Base-by-base conservation (phyloP, 1,284 basidiomycete species). In the Kwoniella shivajii region DNA sequence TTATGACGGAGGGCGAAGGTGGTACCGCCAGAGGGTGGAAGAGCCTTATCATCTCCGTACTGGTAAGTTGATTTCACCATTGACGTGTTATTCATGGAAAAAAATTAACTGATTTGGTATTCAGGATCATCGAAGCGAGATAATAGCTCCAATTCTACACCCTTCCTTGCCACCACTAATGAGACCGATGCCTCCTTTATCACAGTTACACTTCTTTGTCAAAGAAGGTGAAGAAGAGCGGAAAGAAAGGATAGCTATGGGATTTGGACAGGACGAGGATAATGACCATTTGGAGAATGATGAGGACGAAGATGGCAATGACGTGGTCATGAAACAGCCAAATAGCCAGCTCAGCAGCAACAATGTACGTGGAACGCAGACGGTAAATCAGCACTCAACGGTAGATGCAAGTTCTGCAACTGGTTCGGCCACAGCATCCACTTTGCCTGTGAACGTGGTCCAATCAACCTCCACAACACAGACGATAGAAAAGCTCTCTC, bases 201-300 rank as follows among this genome's bases (percentile, higher is more conserved):
- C 61, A 26, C 62, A 68, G 39, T 57, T 76, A 29, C 69, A 75
- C 51, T 65, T 64, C 54, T 74, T 75, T 47, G 60, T 62, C 9
- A 56, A 61, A n/a, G 72, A 74, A 54, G 63, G 55, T 10, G 72
- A 71, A 26, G 72, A 70, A 33, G 74, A 76, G 54, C 57, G 50
- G 31, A 64, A 64, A 50, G 34, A 72, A 22, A 38, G 73, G 14
- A 41, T 51, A 14, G 70, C 66, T 30, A 50, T 75, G 22, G 72
- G 72, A 3, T 69, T 67, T 27, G 55, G 37, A 5, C 30, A 22
- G 4, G 46, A 16, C 1, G 57, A 36, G 9, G 62, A 58, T 26
- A 54, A 46, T 3, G 43, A 52, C n/a, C n/a, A n/a, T n/a, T n/a
- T n/a, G n/a, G n/a, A n/a, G n/a, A n/a, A n/a, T 1, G 55, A 50